These are phyloP conservation scores for Yamadazyma dushanensis DNA, from an alignment of 1,139 yeast genomes.

Conservation along the genomic window DNA sequence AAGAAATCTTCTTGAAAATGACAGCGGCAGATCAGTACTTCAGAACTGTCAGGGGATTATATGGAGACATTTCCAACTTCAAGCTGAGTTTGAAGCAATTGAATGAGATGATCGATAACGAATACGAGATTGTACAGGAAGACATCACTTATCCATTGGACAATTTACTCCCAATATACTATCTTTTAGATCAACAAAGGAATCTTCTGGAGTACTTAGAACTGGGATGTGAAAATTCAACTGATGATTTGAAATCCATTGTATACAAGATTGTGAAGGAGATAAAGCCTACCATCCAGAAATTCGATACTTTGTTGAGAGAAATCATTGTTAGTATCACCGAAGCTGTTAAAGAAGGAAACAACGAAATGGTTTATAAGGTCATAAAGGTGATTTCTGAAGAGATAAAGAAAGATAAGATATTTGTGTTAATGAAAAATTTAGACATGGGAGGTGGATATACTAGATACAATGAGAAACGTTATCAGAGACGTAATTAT, in stretches of 20 bases:
- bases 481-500: conserved; percentile 61
- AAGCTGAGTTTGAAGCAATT: conserved; percentile 51
- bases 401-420: conserved; percentile 78
- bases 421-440: conserved; percentile 51
- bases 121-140: conserved; percentile 47
- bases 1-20: conserved; percentile 58
- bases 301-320: conserved; percentile 65
- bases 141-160: conserved; percentile 59
- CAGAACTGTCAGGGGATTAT: conserved; percentile 65
- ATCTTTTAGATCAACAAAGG: conserved; percentile 64
- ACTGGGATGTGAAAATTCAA: conserved; percentile 50
- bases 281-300: conserved; percentile 46
- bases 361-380: conserved; percentile 66
- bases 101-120: conserved; percentile 53
- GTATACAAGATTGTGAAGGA: conserved; percentile 60
- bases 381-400: conserved; percentile 73
- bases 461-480: conserved; percentile 27
- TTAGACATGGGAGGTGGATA: conserved; percentile 29
- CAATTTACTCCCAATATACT: conserved; percentile 67
- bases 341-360: conserved; percentile 69
- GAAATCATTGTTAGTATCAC: conserved; percentile 64
- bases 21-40: conserved; percentile 73
- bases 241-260: conserved; percentile 72
- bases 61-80: conserved; percentile 61
- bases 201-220: conserved; percentile 78